These are phyloP conservation scores for Cystobasidium pallidum DNA, from an alignment of 1,284 basidiomycete species.

Conservation along the genomic window DNA sequence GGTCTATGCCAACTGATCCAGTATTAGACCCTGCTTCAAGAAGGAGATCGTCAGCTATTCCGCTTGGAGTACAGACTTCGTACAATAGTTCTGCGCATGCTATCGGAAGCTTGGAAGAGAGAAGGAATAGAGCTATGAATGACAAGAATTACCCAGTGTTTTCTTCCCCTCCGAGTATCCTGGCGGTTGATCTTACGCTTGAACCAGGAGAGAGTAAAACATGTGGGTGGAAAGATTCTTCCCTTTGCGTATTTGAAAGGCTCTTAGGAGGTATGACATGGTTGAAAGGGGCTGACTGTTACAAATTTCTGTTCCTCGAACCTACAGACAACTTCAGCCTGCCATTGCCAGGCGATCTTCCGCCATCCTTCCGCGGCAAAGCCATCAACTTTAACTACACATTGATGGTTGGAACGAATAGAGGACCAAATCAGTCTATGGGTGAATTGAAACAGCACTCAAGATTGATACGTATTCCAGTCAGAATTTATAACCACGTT, in stretches of 20 bases:
- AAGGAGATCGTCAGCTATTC: slow-evolving; percentile 54
- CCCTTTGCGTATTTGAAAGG: no score
- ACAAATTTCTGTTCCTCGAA: background rate
- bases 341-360: slow-evolving; percentile 73
- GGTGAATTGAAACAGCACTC: slow-evolving; percentile 58
- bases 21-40: slow-evolving; percentile 26
- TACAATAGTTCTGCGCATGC: slow-evolving; percentile 45
- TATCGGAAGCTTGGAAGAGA: slow-evolving; percentile 62
- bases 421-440: slow-evolving; percentile 60
- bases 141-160: slow-evolving; percentile 76
- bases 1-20: slow-evolving; percentile 32
- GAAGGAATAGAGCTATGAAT: slow-evolving; percentile 59
- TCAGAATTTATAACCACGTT: slow-evolving; percentile 83
- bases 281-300: background rate
- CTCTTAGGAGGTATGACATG: no score
- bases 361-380: slow-evolving; percentile 85
- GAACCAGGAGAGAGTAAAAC: slow-evolving; percentile 76
- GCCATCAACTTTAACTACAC: slow-evolving; percentile 84
- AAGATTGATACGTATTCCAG: slow-evolving; percentile 82
- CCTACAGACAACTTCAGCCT: slow-evolving; percentile 74
- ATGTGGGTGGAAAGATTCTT: slow-evolving; percentile 62
- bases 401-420: slow-evolving; percentile 80
- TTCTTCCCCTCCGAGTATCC: slow-evolving; percentile 76
- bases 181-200: slow-evolving; percentile 77
- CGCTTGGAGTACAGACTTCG: slow-evolving; percentile 59